Evolutionary conservation across 2,329 filamentous ascomycete genomes (phyloP), one percentile per base, ranked within the genome.

Genomic region (Diaporthe vexans): DNA sequence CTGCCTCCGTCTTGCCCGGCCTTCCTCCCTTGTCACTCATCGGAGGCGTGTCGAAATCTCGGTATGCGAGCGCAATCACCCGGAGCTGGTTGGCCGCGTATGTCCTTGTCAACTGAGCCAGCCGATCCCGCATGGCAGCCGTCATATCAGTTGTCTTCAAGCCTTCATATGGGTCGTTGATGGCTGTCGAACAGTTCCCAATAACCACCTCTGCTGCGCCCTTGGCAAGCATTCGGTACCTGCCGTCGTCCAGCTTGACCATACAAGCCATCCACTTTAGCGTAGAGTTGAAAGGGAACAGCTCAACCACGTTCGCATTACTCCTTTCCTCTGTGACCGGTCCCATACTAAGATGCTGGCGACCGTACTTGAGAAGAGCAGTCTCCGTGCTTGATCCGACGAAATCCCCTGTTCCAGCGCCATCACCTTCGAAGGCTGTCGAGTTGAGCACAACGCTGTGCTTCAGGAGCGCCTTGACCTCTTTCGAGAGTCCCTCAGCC

Each of bases 371-470:
- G n/a, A 95, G 86, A 17, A 95, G 85, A 29, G 93, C 93, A 5
- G 92, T 94, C 80, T 95, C 93, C 0, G 93, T 95, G 83, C 94
- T 95, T 7, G 93, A 94, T 40, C 93, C 93, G 76, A 95, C 88
- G 77, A 94, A 95, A 0, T 88, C 85, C 24, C 83, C 78, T 74
- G 87, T 85, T 43, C 91, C 91, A 56, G 91, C 87, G 57, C 90
- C 87, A 57, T 92, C 90, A 8, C 89, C 88, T 79, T 94, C 91
- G 77, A 94, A 94, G 0, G 92, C 91, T 0, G 92, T 93, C 0
- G 92, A 93, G 79, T 93, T 94, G 77, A 93, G 84, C 15, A 89
- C 87, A 46, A 86, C 81, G 61, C 83, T 84, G 54, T 82, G 81
- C 73, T 82, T 85, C 59, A 86, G 79, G 26, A 87, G 73, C 7